A percentile compares a stretch with the other conserved stretches of the same genome.
These are phyloP conservation scores for Meyerozyma guilliermondii DNA, from an alignment of 1,139 yeast species.

Conservation along the genomic window DNA sequence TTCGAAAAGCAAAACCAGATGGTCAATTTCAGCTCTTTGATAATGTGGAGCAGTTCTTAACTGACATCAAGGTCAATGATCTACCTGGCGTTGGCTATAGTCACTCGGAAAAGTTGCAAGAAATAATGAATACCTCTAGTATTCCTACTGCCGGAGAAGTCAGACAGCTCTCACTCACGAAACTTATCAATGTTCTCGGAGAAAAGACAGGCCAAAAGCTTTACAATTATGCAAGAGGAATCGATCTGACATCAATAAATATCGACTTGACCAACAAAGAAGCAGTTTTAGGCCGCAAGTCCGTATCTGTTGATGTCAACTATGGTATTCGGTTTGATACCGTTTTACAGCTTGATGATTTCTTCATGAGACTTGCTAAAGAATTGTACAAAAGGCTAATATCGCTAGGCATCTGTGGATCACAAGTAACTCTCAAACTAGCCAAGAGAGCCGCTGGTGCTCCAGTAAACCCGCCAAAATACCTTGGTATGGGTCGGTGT, in stretches of 20 bases:
- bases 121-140: slow-evolving; percentile 9
- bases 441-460: slow-evolving; percentile 63
- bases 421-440: slow-evolving; percentile 57
- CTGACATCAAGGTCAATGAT: slow-evolving; percentile 41
- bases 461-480: slow-evolving; percentile 71
- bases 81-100: slow-evolving; percentile 86
- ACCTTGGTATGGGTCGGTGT: slow-evolving; percentile 79
- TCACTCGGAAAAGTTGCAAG: slow-evolving; percentile 31
- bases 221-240: slow-evolving; percentile 57
- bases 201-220: slow-evolving; percentile 64
- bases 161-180: slow-evolving; percentile 24
- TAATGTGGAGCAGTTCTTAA: slow-evolving; percentile 32
- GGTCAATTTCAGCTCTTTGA: slow-evolving; percentile 45
- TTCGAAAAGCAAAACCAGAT: slow-evolving; percentile 74
- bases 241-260: slow-evolving; percentile 56
- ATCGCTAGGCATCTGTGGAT: slow-evolving; percentile 46
- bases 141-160: slow-evolving; percentile 28
- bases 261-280: slow-evolving; percentile 41
- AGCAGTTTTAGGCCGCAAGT: slow-evolving; percentile 51
- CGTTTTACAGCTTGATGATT: slow-evolving; percentile 56
- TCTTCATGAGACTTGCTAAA: slow-evolving; percentile 50
- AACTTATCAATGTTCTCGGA: slow-evolving; percentile 52
- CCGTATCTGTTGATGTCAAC: slow-evolving; percentile 84
- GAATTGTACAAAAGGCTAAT: slow-evolving; percentile 56
- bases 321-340: slow-evolving; percentile 80